Percentiles rank a stretch among this genome's conserved stretches.
These are phyloP conservation scores for Vaccinium myrtillus DNA, from an alignment of 148 eudicot genomes.

Conservation along the genomic window DNA sequence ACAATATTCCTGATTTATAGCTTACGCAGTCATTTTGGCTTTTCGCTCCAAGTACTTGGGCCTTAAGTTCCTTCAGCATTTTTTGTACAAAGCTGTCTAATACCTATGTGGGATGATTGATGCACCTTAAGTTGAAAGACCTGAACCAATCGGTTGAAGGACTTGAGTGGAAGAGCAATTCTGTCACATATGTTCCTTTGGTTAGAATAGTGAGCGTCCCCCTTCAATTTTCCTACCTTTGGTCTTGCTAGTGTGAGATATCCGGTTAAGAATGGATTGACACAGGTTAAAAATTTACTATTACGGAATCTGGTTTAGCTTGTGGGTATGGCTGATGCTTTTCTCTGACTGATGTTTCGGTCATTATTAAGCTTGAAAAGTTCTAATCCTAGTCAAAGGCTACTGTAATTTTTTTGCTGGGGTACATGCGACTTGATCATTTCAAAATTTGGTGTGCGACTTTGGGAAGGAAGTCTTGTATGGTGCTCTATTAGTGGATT, in stretches of 20 bases:
- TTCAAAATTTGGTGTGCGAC: not conserved
- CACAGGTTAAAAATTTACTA: not conserved
- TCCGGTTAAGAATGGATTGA: not conserved
- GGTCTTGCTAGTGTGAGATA: not conserved
- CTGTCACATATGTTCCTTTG: not conserved
- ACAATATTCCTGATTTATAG: not conserved
- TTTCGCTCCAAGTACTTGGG: not conserved
- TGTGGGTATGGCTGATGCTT: not conserved
- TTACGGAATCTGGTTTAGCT: not conserved
- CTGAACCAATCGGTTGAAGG: not conserved
- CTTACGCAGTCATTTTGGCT: not conserved
- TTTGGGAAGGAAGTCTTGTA: not conserved
- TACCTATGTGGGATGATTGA: not conserved
- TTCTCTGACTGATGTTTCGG: not conserved
- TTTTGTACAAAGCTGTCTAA: not conserved
- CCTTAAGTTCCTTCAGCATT: not conserved
- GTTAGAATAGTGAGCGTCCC: not conserved
- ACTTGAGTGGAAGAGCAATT: not conserved
- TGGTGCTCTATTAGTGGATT: too few relatives aligned
- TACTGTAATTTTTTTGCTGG: not conserved
- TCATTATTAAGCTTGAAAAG: not conserved
- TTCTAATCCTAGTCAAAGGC: not conserved
- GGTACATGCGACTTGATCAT: not conserved
- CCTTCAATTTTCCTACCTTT: not conserved
- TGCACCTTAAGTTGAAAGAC: not conserved